Conservation (phyloP, 768 basidiomycete genomes). For the Arthromyces matolae region DNA sequence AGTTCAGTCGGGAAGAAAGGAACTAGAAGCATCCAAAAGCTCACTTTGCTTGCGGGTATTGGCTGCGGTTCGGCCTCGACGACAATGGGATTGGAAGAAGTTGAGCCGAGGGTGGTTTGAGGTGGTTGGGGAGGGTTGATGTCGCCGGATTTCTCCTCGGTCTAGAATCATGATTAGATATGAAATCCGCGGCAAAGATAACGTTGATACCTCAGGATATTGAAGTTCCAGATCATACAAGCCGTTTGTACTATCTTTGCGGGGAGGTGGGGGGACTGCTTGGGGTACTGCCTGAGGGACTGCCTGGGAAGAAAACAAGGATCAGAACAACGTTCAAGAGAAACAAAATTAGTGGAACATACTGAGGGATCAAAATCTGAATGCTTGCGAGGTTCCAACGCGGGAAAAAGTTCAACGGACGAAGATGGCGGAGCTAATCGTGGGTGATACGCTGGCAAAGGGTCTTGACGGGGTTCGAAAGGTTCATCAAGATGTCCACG, state of each 20-base stretch:
- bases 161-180: neutral
- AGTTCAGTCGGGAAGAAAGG: too few relatives aligned
- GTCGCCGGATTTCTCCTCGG: neutral
- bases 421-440: too few relatives aligned
- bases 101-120: too few relatives aligned
- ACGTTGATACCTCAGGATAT: conserved; percentile 16
- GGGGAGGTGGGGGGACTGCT: too few relatives aligned
- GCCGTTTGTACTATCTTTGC: conserved; percentile 6
- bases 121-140: neutral
- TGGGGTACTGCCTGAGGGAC: too few relatives aligned
- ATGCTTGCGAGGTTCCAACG: neutral
- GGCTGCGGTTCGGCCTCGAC: too few relatives aligned
- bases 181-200: neutral
- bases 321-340: neutral
- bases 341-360: neutral
- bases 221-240: conserved; percentile 9
- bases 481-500: neutral
- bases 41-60: too few relatives aligned
- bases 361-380: neutral
- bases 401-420: too few relatives aligned
- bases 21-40: too few relatives aligned
- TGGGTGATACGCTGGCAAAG: neutral
- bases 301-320: neutral
- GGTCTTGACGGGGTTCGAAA: neutral
- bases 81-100: too few relatives aligned